These are phyloP conservation scores for Agastache rugosa DNA, from an alignment of 257 asterid genomes.

Conservation along the genomic window DNA sequence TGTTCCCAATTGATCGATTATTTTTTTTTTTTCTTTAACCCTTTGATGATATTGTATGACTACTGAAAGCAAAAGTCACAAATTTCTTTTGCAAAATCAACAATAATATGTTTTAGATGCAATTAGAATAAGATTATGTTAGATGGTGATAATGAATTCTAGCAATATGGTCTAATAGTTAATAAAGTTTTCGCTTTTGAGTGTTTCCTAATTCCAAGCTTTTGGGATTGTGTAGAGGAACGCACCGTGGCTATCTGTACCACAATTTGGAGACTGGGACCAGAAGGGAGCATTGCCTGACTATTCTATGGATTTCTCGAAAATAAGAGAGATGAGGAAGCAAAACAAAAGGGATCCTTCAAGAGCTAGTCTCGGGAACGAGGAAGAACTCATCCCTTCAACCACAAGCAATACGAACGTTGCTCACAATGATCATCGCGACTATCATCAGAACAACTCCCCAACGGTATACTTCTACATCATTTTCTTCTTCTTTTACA, in stretches of 20 bases:
- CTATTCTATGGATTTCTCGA: slow-evolving; percentile 86
- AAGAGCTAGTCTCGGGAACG: slow-evolving; percentile 92
- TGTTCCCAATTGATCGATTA: background rate
- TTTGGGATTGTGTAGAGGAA: slow-evolving; percentile 48
- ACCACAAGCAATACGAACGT: slow-evolving; percentile 44
- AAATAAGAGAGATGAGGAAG: slow-evolving; percentile 84
- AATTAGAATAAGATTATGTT: background rate
- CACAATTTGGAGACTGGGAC: slow-evolving; percentile 97
- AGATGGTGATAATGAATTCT: background rate
- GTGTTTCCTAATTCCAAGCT: slow-evolving; percentile 10
- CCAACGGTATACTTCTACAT: slow-evolving; percentile 60
- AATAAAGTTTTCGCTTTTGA: background rate
- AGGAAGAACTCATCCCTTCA: slow-evolving; percentile 71
- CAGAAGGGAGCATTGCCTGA: slow-evolving; percentile 82
- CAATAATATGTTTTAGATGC: background rate
- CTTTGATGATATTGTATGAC: background rate
- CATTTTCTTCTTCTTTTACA: background rate
- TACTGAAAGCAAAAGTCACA: background rate
- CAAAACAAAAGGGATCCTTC: slow-evolving; percentile 88
- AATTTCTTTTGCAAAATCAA: background rate
- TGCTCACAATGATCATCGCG: slow-evolving; percentile 43
- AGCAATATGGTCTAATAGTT: slow-evolving; percentile 5
- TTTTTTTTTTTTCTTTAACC: background rate
- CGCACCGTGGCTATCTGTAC: slow-evolving; percentile 85
- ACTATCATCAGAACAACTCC: slow-evolving; percentile 58